Percentiles rank a stretch among this genome's conserved stretches.
Conservation (phyloP, 2,329 filamentous ascomycete species). For the Fusarium neocosmosporiellum region DNA sequence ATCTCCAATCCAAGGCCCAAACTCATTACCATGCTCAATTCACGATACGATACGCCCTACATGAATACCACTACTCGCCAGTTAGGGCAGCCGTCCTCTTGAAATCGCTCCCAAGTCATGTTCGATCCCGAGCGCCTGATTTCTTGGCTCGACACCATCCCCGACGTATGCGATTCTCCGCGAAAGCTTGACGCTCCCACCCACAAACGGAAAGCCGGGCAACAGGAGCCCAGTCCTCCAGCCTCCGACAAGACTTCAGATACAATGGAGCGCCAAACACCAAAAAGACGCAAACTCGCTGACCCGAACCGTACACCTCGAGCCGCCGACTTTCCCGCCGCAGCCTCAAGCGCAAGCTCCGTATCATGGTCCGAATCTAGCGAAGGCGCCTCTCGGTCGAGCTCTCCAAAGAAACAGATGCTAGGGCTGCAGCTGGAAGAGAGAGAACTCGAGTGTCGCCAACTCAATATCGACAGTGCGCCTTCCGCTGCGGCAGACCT, state of each 20-base stretch:
- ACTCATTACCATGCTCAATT: not conserved
- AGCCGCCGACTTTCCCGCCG: not conserved
- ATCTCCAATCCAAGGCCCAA: not conserved
- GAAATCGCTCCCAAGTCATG: not conserved
- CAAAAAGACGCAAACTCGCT: not conserved
- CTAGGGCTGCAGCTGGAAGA: conserved; percentile 16
- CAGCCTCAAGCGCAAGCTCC: not conserved
- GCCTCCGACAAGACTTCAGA: not conserved
- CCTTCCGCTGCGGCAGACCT: not conserved
- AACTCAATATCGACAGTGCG: conserved; percentile 3
- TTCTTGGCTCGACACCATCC: conserved; percentile 7
- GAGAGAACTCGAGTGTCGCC: conserved; percentile 15
- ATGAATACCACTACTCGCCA: not conserved
- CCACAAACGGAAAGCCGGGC: conserved; percentile 7
- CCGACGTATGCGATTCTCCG: not conserved
- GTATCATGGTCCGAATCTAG: conserved; percentile 21
- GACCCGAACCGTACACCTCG: conserved; percentile 5
- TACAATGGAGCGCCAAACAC: not conserved
- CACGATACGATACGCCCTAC: not conserved
- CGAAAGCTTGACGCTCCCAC: not conserved
- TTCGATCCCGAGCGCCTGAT: not conserved
- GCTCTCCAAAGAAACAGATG: conserved; percentile 32
- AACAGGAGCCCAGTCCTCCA: not conserved
- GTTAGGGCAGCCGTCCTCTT: not conserved
- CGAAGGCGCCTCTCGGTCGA: conserved; percentile 17